Percentiles rank a stretch among this genome's conserved stretches.
Evolutionary conservation across 352 stramenopile genomes (phyloP).

Genomic region (Globisporangium megalacanthum): DNA sequence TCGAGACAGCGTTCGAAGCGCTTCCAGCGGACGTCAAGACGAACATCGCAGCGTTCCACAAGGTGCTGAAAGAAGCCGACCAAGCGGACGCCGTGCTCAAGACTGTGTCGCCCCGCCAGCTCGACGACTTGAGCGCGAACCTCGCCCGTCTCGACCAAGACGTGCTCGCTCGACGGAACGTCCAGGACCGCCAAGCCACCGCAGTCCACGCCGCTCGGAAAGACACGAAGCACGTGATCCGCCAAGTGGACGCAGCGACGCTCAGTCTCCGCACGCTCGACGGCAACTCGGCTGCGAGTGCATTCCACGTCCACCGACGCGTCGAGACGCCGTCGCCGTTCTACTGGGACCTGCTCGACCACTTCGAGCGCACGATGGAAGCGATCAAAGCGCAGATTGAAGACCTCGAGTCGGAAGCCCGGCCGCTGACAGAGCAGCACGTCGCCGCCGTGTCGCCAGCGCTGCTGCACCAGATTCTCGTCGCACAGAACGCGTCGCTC

Average conservation of each 20-base stretch:
- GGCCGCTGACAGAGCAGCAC: constrained; percentile 39
- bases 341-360: constrained; percentile 71
- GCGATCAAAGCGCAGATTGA: constrained; percentile 72
- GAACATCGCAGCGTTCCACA: constrained; percentile 73
- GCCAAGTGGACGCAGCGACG: constrained; percentile 64
- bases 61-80: constrained; percentile 68
- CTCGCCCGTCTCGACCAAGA: constrained; percentile 58
- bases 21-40: constrained; percentile 69
- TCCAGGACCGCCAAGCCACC: constrained; percentile 48
- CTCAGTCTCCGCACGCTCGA: constrained; percentile 63
- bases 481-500: constrained; percentile 70
- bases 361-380: constrained; percentile 70
- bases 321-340: constrained; percentile 78
- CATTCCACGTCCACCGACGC: constrained; percentile 61
- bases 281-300: constrained; percentile 31
- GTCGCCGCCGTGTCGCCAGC: constrained; percentile 19
- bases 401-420: constrained; percentile 58
- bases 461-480: constrained; percentile 64
- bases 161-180: constrained; percentile 51
- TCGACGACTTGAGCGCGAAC: constrained; percentile 49
- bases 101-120: constrained; percentile 51
- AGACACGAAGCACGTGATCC: constrained; percentile 66
- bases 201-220: constrained; percentile 66
- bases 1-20: constrained; percentile 70
- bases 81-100: constrained; percentile 70